These are phyloP conservation scores for Dendrobium catenatum DNA, from an alignment of 106 monocot species.

Conservation along the genomic window DNA sequence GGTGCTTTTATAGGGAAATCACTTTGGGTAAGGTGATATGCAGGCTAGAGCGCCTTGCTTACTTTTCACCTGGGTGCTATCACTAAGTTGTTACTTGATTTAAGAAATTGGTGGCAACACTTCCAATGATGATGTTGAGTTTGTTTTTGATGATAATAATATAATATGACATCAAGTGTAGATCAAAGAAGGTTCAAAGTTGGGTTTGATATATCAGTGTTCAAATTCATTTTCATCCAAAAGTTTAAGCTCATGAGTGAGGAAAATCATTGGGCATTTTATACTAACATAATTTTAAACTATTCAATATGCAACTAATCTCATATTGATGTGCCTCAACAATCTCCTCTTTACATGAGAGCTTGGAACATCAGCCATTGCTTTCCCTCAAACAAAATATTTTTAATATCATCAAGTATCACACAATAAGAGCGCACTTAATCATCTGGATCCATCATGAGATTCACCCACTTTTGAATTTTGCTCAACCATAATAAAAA, in stretches of 20 bases:
- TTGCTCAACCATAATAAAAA: not conserved
- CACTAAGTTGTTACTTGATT: no score
- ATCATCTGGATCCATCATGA: not conserved
- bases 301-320: not conserved
- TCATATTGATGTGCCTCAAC: not conserved
- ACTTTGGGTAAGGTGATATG: no score
- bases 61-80: no score
- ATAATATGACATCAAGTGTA: no score
- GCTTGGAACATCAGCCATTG: not conserved
- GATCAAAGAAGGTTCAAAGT: not conserved
- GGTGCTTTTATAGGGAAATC: no score
- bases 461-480: not conserved
- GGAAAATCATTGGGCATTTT: not conserved
- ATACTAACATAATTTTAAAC: not conserved
- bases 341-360: not conserved
- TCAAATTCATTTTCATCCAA: not conserved
- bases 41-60: no score
- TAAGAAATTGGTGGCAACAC: no score
- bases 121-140: no score
- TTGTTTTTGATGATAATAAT: no score
- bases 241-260: not conserved
- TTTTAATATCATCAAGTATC: not conserved
- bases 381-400: not conserved
- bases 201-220: not conserved
- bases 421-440: not conserved